Evolutionary conservation across 1,284 basidiomycete genomes (phyloP).

Genomic region (Psilocybe mexicana): DNA sequence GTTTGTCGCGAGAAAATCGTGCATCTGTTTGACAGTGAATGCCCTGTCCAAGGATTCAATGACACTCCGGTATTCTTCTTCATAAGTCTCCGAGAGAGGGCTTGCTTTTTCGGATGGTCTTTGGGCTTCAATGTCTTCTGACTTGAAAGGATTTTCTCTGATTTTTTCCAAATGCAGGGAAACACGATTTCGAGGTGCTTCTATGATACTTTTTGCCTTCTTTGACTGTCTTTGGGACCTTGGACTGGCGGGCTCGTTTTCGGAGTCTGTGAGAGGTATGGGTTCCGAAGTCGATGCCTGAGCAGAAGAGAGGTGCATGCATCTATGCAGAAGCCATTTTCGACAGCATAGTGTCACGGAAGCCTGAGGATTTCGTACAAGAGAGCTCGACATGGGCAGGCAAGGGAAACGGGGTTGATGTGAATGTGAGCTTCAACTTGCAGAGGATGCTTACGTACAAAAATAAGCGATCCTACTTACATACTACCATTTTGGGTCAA

Average conservation of each 20-base stretch:
- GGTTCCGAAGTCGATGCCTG: not conserved
- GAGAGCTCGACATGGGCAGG: conserved; percentile 1
- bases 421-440: not conserved
- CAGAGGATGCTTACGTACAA: conserved; percentile 4
- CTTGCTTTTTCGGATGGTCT: conserved; percentile 27
- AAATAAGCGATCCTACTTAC: not conserved
- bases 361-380: conserved; percentile 2
- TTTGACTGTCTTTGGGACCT: not conserved
- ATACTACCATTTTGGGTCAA: no score
- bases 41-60: conserved; percentile 55
- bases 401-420: not conserved
- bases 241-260: not conserved
- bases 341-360: not conserved
- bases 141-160: conserved; percentile 36
- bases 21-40: conserved; percentile 64
- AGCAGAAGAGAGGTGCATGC: not conserved
- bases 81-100: conserved; percentile 47
- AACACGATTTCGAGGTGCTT: conserved; percentile 40
- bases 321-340: not conserved
- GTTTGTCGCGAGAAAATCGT: conserved; percentile 51
- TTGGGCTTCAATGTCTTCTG: conserved; percentile 57
- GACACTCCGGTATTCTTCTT: conserved; percentile 50
- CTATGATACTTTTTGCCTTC: not conserved
- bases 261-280: not conserved
- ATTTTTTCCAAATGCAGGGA: conserved; percentile 35